Evolutionary conservation across 179 eudicot species (phyloP), one percentile per base, ranked within the genome.

Genomic region (Drosera spatulata): DNA sequence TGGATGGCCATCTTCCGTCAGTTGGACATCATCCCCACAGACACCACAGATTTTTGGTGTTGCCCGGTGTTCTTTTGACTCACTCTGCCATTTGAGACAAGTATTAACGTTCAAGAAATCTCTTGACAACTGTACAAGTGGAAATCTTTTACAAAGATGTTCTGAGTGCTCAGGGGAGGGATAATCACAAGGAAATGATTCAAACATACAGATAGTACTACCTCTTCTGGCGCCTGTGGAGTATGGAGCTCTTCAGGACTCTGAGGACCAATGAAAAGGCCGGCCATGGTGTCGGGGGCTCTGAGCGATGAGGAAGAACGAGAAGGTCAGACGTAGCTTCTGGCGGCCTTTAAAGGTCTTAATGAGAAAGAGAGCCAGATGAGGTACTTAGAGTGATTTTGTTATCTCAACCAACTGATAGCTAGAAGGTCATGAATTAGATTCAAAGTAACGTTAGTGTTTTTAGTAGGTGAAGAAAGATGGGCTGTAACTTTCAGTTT

Each of bases 371-470:
- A 22, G 33, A 22, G 33, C 1, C 33, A 22, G 33, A 22, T 22
- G 33, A 22, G 33, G 63, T 55, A 2, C 9, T 55, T 4, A 62
- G 58, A 33, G 46, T 56, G 66, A 61, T 75, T 54, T 69, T 61
- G 46, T 70, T 7, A 53, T 66, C 60, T 2, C 70, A 58, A 82
- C 95, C 88, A 87, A 82, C 86, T 85, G 79, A 79, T 74, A 56
- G 97, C 75, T 91, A 88, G 77, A 69, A 71, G 62, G 97, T 87
- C 93, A 58, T 74, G 50, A 64, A 83, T 71, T 87, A 83, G 94
- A 87, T 91, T 91, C 76, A 82, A 88, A 88, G 73, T 75, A 78
- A 91, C 66, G 97, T 73, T 58, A 79, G 13, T 44, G 58, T 41
- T 44, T 56, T 8, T 37, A 64, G 66, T 53, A 41, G 61, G 65